A percentile compares a stretch with the other conserved stretches of the same genome.
These are phyloP conservation scores for Cutaneotrichosporon sp. DNA, from an alignment of 1,284 basidiomycete genomes.

Conservation along the genomic window DNA sequence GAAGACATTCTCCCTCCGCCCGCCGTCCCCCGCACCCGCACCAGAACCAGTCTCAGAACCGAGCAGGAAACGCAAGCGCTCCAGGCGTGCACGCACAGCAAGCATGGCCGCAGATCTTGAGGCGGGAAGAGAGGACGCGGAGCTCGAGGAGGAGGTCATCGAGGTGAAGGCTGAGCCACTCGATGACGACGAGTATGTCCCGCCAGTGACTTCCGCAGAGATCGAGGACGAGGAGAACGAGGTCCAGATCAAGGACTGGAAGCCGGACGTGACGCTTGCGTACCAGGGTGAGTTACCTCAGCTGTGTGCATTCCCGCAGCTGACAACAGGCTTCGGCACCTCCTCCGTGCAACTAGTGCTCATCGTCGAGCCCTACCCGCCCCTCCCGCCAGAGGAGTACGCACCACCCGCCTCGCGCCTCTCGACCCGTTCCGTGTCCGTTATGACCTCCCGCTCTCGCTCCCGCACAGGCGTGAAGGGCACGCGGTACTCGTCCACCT, in stretches of 20 bases:
- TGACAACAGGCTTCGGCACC: slow-evolving; percentile 44
- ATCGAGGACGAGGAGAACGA: slow-evolving; percentile 16
- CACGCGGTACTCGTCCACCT: slow-evolving; percentile 39
- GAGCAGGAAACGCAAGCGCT: slow-evolving; percentile 29
- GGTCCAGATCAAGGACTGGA: slow-evolving; percentile 49
- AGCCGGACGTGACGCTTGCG: slow-evolving; percentile 44
- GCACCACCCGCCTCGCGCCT: slow-evolving; percentile 50
- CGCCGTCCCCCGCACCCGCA: slow-evolving; percentile 37
- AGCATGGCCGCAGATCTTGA: slow-evolving; percentile 3
- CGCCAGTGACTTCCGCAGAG: neutral
- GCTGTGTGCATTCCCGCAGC: neutral
- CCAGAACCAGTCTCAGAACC: slow-evolving; percentile 4
- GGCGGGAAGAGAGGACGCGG: slow-evolving; percentile 13
- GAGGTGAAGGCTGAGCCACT: slow-evolving; percentile 30
- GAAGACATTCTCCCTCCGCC: slow-evolving; percentile 42
- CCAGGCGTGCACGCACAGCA: slow-evolving; percentile 9
- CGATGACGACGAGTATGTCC: slow-evolving; percentile 10
- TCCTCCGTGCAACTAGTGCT: slow-evolving; percentile 51
- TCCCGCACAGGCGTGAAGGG: slow-evolving; percentile 24
- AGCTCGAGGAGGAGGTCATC: slow-evolving; percentile 23
- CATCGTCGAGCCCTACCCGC: slow-evolving; percentile 50
- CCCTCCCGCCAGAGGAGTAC: slow-evolving; percentile 42
- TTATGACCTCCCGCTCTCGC: slow-evolving; percentile 37
- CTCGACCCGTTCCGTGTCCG: slow-evolving; percentile 41
- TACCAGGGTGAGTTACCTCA: slow-evolving; percentile 41